Evolutionary conservation across 1,139 yeast genomes (phyloP), one percentile per base, ranked within the genome.

Genomic region (Pichia cactophila): DNA sequence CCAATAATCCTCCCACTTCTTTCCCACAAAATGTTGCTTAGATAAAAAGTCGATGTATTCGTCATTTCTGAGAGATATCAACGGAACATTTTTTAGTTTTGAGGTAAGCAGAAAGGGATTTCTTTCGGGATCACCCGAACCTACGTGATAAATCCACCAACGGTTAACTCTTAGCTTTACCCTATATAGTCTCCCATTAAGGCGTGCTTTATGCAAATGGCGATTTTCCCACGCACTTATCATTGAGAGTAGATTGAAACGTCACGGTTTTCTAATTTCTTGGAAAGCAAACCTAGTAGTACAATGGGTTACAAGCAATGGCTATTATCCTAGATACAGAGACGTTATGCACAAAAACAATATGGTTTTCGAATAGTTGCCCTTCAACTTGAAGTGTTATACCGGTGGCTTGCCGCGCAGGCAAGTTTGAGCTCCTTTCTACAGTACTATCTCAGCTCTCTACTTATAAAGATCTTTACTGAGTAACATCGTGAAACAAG

Each of bases 91-190:
- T 33, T 66, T 65, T 44, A 72, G 65, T 53, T 69, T 70, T 16
- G 71, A 57, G 23, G 72, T 72, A 14, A 76, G 66, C 5, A 75
- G 67, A 26, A 69, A 58, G 0, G 74, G 73, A 51, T 71, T 69
- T 29, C 61, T 62, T 38, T 68, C 49, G 7, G 61, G 61, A 41
- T 58, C 50, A 14, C 56, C 56, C 4, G 49, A 44, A 26, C 53
- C 50, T 9, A 54, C 60, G 35, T 66, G 61, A 58, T 69, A 71
- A 59, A 76, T 75, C 64, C 71, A 73, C 56, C 67, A 68, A 47
- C 71, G 74, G 46, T 69, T 66, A 47, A 69, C 67, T 45, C 69
- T 71, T 26, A 74, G 67, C 45, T 64, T 62, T 16, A 66, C 59
- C 50, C 70, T 71, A 42, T 44, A 52, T 3, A 52, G 20, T 17